Evolutionary conservation across 805 yeast species (phyloP).

Genomic region (Ogataea paraovalis): DNA sequence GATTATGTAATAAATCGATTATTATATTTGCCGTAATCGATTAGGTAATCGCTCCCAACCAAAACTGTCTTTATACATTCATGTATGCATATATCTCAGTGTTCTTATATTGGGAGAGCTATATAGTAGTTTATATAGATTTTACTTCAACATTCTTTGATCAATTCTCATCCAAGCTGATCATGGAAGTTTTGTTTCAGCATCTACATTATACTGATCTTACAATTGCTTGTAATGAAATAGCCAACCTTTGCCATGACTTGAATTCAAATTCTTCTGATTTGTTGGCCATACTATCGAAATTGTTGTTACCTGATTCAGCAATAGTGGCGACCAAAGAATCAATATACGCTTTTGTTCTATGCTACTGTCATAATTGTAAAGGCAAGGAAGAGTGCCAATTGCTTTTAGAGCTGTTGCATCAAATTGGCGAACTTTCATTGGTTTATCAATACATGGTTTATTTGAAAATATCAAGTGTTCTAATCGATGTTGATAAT

Average conservation of each 20-base stretch:
- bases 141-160: too few relatives aligned
- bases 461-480: conserved; percentile 10
- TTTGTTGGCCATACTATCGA: neutral
- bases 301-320: neutral
- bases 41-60: too few relatives aligned
- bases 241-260: neutral
- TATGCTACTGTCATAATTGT: conserved; percentile 7
- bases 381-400: conserved; percentile 3
- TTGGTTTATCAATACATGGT: conserved; percentile 8
- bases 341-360: conserved; percentile 4
- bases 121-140: too few relatives aligned
- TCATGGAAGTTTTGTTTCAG: neutral
- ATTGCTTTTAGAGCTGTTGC: conserved; percentile 5
- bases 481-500: conserved; percentile 2
- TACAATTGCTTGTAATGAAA: neutral
- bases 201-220: neutral
- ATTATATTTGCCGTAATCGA: too few relatives aligned
- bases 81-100: too few relatives aligned
- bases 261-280: neutral
- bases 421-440: conserved; percentile 12
- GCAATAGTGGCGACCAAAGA: neutral
- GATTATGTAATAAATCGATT: too few relatives aligned
- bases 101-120: too few relatives aligned
- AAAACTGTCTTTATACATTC: too few relatives aligned
- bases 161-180: too few relatives aligned